Conservation (phyloP, 306 rosid genomes). For the Dicorynia guianensis region DNA sequence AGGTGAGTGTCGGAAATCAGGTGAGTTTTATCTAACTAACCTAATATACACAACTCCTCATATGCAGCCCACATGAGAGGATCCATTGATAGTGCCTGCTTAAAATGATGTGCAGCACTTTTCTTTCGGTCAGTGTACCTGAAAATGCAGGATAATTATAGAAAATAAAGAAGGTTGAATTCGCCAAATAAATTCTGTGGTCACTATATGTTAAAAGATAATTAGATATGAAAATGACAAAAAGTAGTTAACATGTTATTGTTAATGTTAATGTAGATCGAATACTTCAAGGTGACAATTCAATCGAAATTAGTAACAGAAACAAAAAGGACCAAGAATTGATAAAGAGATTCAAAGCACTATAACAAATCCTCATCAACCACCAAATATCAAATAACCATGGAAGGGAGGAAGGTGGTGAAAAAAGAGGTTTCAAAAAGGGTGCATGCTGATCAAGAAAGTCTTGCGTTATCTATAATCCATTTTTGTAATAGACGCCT, state of each 20-base stretch:
- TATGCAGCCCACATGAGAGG: conserved; percentile 83
- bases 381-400: conserved; percentile 35
- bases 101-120: conserved; percentile 55
- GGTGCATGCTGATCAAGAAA: background rate
- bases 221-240: conserved; percentile 13
- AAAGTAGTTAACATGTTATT: conserved; percentile 12
- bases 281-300: conserved; percentile 18
- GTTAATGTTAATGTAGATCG: background rate
- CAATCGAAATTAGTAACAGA: conserved; percentile 7
- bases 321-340: conserved; percentile 11
- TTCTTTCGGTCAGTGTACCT: conserved; percentile 59
- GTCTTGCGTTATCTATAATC: conserved; percentile 8
- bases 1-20: conserved; percentile 19
- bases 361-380: conserved; percentile 38
- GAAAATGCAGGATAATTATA: conserved; percentile 34
- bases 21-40: conserved; percentile 54
- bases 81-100: conserved; percentile 53
- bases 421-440: conserved; percentile 1
- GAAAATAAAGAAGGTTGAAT: background rate
- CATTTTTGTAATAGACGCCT: background rate
- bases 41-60: conserved; percentile 92
- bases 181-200: background rate
- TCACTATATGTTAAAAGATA: background rate
- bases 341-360: conserved; percentile 19
- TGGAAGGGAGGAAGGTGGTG: background rate